phyloP scores from a whole-genome alignment of 1,284 basidiomycete species.

The Microbotryum violaceum region DNA sequence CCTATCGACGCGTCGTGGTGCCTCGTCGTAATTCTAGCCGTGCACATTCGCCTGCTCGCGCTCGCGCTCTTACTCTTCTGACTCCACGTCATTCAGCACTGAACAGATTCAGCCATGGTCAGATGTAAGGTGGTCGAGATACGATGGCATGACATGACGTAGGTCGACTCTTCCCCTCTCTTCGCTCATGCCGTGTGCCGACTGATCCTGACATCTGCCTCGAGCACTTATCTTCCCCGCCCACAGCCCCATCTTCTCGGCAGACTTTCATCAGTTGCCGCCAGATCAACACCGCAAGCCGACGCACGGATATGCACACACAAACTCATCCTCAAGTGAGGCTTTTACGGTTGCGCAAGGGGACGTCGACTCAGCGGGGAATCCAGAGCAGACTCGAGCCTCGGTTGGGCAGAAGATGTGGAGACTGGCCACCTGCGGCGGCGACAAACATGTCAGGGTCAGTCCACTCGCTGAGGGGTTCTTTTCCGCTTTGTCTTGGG shows the following conservation, averaged over 20 bases:
- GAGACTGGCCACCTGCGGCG: slow-evolving; percentile 86
- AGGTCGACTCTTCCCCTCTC: slow-evolving; percentile 37
- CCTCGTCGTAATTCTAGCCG: too few relatives aligned
- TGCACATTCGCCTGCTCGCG: too few relatives aligned
- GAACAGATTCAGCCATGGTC: slow-evolving; percentile 7
- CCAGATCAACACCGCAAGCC: slow-evolving; percentile 53
- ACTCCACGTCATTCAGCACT: background rate
- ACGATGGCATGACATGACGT: slow-evolving; percentile 82
- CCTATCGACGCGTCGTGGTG: too few relatives aligned
- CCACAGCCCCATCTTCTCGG: slow-evolving; percentile 73
- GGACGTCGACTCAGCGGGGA: slow-evolving; percentile 14
- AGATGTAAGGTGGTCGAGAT: slow-evolving; percentile 55
- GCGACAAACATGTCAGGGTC: slow-evolving; percentile 93
- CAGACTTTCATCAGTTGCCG: slow-evolving; percentile 74
- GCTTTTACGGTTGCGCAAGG: background rate
- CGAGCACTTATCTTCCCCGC: background rate
- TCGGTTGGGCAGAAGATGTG: slow-evolving; percentile 51
- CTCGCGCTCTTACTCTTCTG: too few relatives aligned
- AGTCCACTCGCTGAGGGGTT: slow-evolving; percentile 41
- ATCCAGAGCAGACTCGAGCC: slow-evolving; percentile 34
- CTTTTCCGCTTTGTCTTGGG: slow-evolving; percentile 17
- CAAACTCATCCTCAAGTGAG: slow-evolving; percentile 35
- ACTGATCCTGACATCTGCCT: background rate
- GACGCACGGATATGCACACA: slow-evolving; percentile 56
- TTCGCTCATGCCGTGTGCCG: background rate